These are phyloP conservation scores for Solanum gracilifrons DNA, from an alignment of 257 asterid species.

Conservation along the genomic window DNA sequence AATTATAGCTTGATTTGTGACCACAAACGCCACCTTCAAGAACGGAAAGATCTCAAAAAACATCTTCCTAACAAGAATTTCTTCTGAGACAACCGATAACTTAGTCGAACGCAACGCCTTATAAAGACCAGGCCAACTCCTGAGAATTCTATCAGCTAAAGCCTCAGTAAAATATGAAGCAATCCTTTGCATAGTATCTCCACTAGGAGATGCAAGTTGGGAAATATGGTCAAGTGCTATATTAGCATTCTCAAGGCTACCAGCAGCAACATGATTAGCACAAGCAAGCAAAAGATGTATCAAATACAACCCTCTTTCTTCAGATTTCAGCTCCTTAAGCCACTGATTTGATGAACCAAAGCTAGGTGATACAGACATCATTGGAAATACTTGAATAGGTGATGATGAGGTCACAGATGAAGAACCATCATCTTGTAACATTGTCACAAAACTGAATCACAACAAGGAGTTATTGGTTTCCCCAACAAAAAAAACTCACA, in stretches of 20 bases:
- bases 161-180: slow-evolving; percentile 84
- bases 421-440: slow-evolving; percentile 93
- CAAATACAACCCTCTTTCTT: slow-evolving; percentile 76
- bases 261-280: slow-evolving; percentile 71
- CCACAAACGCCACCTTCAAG: slow-evolving; percentile 66
- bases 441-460: slow-evolving; percentile 6
- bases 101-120: slow-evolving; percentile 60
- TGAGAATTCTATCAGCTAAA: slow-evolving; percentile 67
- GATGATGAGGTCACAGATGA: slow-evolving; percentile 65
- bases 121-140: slow-evolving; percentile 74
- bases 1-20: slow-evolving; percentile 72
- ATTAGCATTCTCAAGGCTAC: slow-evolving; percentile 74
- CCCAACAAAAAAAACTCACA: neutral
- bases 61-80: slow-evolving; percentile 61
- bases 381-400: slow-evolving; percentile 52
- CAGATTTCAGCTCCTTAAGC: slow-evolving; percentile 81
- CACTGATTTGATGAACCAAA: slow-evolving; percentile 59
- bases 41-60: slow-evolving; percentile 74
- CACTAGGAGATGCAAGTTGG: slow-evolving; percentile 70
- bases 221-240: slow-evolving; percentile 84
- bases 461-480: neutral
- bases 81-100: slow-evolving; percentile 36
- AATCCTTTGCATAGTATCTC: slow-evolving; percentile 91
- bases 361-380: slow-evolving; percentile 42
- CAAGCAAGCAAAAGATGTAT: slow-evolving; percentile 77